These are phyloP conservation scores for Fusarium sacchari DNA, from an alignment of 2,329 filamentous ascomycete species.

Conservation along the genomic window DNA sequence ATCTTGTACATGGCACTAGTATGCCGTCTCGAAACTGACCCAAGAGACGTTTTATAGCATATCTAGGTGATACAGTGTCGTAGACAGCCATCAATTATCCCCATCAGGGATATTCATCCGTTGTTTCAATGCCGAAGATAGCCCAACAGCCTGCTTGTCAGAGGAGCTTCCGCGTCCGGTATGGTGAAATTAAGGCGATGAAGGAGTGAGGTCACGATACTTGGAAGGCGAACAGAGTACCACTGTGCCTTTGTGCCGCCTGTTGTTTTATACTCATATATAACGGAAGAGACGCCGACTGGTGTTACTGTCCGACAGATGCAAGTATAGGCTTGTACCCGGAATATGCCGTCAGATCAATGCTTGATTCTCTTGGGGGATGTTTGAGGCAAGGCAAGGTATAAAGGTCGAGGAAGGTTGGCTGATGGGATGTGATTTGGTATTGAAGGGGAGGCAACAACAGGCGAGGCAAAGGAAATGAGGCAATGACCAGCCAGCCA, in stretches of 20 bases:
- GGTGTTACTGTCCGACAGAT: background rate
- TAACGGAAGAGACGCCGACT: background rate
- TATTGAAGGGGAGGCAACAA: background rate
- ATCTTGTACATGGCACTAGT: background rate
- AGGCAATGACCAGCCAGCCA: background rate
- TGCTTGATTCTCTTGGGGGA: background rate
- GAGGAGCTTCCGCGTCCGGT: background rate
- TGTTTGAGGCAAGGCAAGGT: background rate
- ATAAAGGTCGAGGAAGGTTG: background rate
- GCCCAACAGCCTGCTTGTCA: background rate
- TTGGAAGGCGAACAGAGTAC: background rate
- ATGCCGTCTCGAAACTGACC: slow-evolving; percentile 3
- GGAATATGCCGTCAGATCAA: background rate
- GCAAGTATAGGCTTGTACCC: background rate
- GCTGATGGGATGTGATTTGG: background rate
- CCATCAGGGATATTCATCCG: background rate
- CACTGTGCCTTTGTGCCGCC: background rate
- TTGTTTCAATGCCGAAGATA: background rate
- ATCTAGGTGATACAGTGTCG: background rate
- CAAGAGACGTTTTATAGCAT: slow-evolving; percentile 4
- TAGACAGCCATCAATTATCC: background rate
- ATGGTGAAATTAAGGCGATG: background rate
- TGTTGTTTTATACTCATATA: background rate
- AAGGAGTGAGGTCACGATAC: background rate
- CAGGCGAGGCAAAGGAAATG: background rate